These are phyloP conservation scores for Microthyrium microscopicum DNA, from an alignment of 2,329 filamentous ascomycete species.

Conservation along the genomic window DNA sequence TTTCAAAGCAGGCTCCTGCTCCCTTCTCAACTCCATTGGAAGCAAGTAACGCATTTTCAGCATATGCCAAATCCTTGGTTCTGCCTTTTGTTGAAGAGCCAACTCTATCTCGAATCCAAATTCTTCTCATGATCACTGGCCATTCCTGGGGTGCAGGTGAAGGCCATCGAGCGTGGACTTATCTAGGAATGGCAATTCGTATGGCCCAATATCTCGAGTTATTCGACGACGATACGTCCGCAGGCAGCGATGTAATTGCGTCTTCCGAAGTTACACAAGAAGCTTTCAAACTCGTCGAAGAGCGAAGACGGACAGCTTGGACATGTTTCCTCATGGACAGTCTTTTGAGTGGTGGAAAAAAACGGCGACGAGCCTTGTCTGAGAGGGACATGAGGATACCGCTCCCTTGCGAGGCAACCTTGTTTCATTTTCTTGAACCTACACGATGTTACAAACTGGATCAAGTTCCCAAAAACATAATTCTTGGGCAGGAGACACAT, in stretches of 20 bases:
- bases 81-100: conserved; percentile 23
- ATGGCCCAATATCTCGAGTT: conserved; percentile 25
- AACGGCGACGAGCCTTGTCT: conserved; percentile 19
- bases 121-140: conserved; percentile 26
- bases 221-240: conserved; percentile 19
- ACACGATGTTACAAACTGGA: conserved; percentile 20
- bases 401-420: conserved; percentile 22
- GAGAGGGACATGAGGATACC: conserved; percentile 22
- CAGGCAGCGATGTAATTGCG: conserved; percentile 16
- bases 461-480: conserved; percentile 13
- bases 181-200: conserved; percentile 24
- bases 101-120: conserved; percentile 22
- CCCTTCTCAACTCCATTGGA: conserved; percentile 21
- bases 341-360: conserved; percentile 23
- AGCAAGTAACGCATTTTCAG: conserved; percentile 25
- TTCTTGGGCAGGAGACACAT: conserved; percentile 18
- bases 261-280: conserved; percentile 17
- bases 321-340: conserved; percentile 27
- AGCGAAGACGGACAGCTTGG: conserved; percentile 23
- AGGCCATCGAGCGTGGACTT: conserved; percentile 23
- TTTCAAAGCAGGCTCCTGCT: conserved; percentile 20
- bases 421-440: conserved; percentile 23
- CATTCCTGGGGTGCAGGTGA: conserved; percentile 31
- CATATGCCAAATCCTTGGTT: conserved; percentile 23
- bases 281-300: conserved; percentile 25